Evolutionary conservation across 2,329 filamentous ascomycete genomes (phyloP), one percentile per base, ranked within the genome.

Genomic region (Colletotrichum musae): DNA sequence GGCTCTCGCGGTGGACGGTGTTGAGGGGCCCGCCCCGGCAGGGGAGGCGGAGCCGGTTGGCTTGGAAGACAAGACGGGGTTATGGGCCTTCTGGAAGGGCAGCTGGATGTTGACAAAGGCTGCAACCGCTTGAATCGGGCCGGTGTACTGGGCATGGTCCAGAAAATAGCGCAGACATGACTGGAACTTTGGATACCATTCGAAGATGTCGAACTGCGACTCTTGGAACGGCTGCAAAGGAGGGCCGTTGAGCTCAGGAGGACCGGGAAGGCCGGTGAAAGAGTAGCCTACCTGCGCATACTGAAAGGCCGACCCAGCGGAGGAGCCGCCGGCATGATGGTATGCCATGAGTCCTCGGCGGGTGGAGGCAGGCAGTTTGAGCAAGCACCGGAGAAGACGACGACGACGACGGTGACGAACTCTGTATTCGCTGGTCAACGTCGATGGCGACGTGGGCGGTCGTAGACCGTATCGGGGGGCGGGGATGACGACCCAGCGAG

Each of bases 181-280:
- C 80, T 96, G 92, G 79, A 97, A 97, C 69, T 93, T 92, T 10
- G 94, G 93, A 79, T 97, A 93, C 96, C 96, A 98, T 70, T 94
- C 93, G 78, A 98, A 92, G 72, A 98, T 93, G 80, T 95, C 93
- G 80, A 95, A 91, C 56, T 86, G 81, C 60, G 78, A 77, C 70
- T 85, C 82, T 70, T 83, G 79, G 70, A 86, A 85, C 6, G 83
- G 81, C 84, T 86, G 75, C 43, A 59, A 57, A 24, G 56, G 54
- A 66, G 67, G 66, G 28, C 39, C 60, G 59, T 68, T 69, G 59
- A 64, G 59, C 47, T 59, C 54, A 53, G 65, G 36, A 59, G 58
- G 26, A 64, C 48, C 18, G 18, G 43, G 64, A 51, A 41, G 41
- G 41, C 41, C 52, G 56, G 51, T 50, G 47, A 60, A 63, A 68